These are phyloP conservation scores for Emericellopsis cladophorae DNA, from an alignment of 2,329 filamentous ascomycete genomes.

Conservation along the genomic window DNA sequence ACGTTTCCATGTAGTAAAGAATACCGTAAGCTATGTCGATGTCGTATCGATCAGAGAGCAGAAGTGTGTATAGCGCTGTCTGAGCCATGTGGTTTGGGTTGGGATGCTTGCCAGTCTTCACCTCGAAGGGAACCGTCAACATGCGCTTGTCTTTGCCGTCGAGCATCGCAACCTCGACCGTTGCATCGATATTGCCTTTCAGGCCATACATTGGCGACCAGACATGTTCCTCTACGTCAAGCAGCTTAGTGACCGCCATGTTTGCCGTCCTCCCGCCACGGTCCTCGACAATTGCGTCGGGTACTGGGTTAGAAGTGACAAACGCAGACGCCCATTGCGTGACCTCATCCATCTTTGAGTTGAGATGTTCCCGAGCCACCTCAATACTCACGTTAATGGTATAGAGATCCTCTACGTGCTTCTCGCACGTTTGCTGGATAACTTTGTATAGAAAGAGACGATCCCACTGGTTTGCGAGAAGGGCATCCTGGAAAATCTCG, in stretches of 20 bases:
- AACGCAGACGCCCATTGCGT: constrained; percentile 76
- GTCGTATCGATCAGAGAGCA: constrained; percentile 91
- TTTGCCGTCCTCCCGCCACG: constrained; percentile 63
- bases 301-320: constrained; percentile 54
- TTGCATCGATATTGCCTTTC: constrained; percentile 96
- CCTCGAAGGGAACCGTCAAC: constrained; percentile 81
- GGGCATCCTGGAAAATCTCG: constrained; percentile 85
- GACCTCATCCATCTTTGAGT: constrained; percentile 71
- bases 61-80: constrained; percentile 83
- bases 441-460: constrained; percentile 49
- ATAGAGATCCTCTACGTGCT: constrained; percentile 80
- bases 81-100: constrained; percentile 81
- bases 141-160: constrained; percentile 54
- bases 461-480: constrained; percentile 76
- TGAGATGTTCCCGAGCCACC: constrained; percentile 67
- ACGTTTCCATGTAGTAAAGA: constrained; percentile 89
- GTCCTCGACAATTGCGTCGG: constrained; percentile 64
- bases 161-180: constrained; percentile 74
- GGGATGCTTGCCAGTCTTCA: constrained; percentile 84
- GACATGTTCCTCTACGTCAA: constrained; percentile 94
- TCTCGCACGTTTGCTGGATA: constrained; percentile 57
- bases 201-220: constrained; percentile 97
- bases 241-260: constrained; percentile 82
- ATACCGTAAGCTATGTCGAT: constrained; percentile 83
- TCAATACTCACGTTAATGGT: constrained; percentile 65